phyloP scores from a whole-genome alignment of 257 asterid species.

The Solanum sitiens region DNA sequence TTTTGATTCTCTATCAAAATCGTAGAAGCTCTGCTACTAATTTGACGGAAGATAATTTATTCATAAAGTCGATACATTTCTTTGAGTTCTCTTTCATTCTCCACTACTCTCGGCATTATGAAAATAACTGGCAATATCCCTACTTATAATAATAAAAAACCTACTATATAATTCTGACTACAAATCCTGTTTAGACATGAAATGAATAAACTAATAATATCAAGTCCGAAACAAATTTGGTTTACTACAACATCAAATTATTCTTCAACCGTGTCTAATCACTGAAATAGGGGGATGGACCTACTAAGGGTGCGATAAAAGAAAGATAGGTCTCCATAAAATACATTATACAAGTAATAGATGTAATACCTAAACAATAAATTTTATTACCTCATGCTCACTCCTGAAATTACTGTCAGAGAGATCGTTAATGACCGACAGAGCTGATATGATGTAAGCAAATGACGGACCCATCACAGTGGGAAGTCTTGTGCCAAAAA shows the following conservation, averaged over 20 bases:
- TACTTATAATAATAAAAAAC: background rate
- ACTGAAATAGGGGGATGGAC: background rate
- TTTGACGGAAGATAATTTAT: background rate
- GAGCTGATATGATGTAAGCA: slow-evolving; percentile 64
- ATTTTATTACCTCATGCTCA: slow-evolving; percentile 56
- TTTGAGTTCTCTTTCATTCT: background rate
- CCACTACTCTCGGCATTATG: background rate
- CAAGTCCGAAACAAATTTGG: background rate
- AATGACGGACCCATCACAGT: slow-evolving; percentile 96
- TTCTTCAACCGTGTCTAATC: background rate
- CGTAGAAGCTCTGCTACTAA: background rate
- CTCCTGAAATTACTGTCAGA: slow-evolving; percentile 22
- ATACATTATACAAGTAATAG: background rate
- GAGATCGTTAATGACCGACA: slow-evolving; percentile 60
- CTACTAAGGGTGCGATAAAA: background rate
- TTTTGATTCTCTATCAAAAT: background rate
- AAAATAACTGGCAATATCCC: background rate
- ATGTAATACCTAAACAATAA: background rate
- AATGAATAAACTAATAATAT: background rate
- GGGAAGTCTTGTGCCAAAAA: slow-evolving; percentile 92
- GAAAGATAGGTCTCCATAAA: background rate
- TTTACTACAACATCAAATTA: background rate
- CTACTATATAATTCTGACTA: background rate
- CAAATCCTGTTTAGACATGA: background rate
- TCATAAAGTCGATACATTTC: background rate